Base-by-base conservation (phyloP, 1,139 yeast species). In the Meyerozyma smithsonii region DNA sequence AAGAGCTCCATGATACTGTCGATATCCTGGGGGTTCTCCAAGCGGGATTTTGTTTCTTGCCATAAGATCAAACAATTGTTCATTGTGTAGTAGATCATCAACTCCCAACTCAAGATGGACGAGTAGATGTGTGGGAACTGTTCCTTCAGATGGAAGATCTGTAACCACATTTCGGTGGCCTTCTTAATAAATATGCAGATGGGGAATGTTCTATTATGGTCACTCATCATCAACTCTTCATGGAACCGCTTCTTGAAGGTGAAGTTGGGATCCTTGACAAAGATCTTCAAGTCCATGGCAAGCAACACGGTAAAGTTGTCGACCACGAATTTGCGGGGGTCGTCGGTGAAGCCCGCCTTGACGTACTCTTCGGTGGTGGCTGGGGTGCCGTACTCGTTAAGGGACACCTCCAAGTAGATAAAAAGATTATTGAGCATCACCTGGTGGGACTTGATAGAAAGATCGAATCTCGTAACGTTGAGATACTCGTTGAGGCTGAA, bases 41-140 rank as follows among this genome's bases (percentile, higher is more conserved):
- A 53, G 45, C 68, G 72, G 4, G 90, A 85, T 36, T 70, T 68
- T 1, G 94, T 79, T 39, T 74, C 79, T 47, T 74, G 78, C 95
- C 95, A 86, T 38, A 84, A 64, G 35, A 75, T 69, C 49, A 84
- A 65, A 48, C 82, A 72, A 48, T 76, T 75, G 39, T 71, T 64
- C 69, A 81, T 72, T 28, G 82, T 72, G 36, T 69, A 64, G 52
- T 74, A 77, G 46, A 78, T 80, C 59, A 82, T 61, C 28, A 74
- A 54, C 41, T 72, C 79, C 76, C 84, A 77, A 39, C 74, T 67
- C 48, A 78, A 72, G 38, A 79, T 65, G 16, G 73, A 64, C 15
- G 66, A 64, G 39, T 66, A 63, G 39, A 80, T 62, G 36, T 55
- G 55, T 4, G 77, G 70, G 50, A 61, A 68, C 16, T 47, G 44